These are phyloP conservation scores for Kluyveromyces sp. DNA, from an alignment of 1,139 yeast species.

Conservation along the genomic window DNA sequence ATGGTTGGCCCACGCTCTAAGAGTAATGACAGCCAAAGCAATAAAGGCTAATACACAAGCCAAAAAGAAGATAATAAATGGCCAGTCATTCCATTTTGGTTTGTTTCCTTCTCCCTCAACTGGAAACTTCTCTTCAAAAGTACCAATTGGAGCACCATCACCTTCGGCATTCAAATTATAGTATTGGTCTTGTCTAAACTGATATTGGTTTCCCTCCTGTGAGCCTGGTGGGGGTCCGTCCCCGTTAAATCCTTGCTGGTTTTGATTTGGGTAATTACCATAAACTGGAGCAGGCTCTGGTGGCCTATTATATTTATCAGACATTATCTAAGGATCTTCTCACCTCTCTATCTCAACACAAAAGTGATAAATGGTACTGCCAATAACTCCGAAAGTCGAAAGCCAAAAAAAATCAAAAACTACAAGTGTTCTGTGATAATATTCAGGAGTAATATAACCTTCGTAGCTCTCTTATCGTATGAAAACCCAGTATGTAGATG, in stretches of 20 bases:
- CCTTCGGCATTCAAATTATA: constrained; percentile 29
- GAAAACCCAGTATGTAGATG: too few species aligned
- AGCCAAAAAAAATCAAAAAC: neutral
- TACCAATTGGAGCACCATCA: constrained; percentile 46
- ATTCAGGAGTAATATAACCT: too few species aligned
- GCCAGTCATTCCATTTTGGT: constrained; percentile 67
- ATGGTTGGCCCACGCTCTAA: constrained; percentile 53
- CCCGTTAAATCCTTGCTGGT: neutral
- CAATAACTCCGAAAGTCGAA: neutral
- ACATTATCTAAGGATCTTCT: neutral
- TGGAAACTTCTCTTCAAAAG: constrained; percentile 42
- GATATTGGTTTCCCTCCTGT: constrained; percentile 12
- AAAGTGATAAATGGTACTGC: neutral
- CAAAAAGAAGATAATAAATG: constrained; percentile 57
- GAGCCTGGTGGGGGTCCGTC: neutral
- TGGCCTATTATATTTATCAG: constrained; percentile 12
- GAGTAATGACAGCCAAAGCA: constrained; percentile 61
- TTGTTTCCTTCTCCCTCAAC: constrained; percentile 37
- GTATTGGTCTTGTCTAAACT: constrained; percentile 26
- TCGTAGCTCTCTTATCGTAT: too few species aligned
- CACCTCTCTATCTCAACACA: too few species aligned
- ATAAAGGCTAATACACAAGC: constrained; percentile 60
- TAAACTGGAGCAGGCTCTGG: constrained; percentile 15
- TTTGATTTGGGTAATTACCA: neutral
- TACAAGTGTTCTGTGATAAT: too few species aligned